A percentile compares a stretch with the other conserved stretches of the same genome.
phyloP scores from a whole-genome alignment of 23 red algal genomes.

The Cyanidiococcus yangmingshanensis region DNA sequence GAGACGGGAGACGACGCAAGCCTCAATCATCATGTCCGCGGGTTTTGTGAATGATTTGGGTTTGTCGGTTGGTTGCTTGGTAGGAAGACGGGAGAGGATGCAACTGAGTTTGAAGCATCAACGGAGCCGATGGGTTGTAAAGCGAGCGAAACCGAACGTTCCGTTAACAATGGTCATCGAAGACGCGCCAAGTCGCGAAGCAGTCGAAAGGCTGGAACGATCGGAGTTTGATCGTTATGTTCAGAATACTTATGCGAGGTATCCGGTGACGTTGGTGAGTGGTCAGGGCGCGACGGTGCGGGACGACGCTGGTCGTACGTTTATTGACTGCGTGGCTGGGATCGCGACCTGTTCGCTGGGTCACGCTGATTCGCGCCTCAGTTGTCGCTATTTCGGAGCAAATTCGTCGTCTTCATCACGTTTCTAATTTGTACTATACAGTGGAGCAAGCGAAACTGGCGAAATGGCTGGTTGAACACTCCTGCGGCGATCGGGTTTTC shows the following conservation, averaged over 20 bases:
- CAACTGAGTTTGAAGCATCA: no score
- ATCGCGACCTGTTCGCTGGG: conserved; percentile 93
- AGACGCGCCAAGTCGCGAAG: neutral
- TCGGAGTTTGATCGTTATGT: conserved; percentile 50
- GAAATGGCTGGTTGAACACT: conserved; percentile 63
- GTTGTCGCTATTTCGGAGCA: conserved; percentile 36
- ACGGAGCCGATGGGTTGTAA: no score
- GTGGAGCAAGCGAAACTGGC: conserved; percentile 67
- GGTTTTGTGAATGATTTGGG: no score
- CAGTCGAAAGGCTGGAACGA: neutral
- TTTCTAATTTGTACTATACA: conserved; percentile 87
- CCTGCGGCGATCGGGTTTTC: conserved; percentile 78
- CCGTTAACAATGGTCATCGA: no score
- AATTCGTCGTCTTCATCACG: conserved; percentile 55
- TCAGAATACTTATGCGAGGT: conserved; percentile 75
- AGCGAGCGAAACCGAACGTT: no score
- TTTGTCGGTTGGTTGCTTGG: no score
- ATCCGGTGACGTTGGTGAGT: conserved; percentile 42
- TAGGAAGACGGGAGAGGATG: no score
- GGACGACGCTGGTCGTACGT: conserved; percentile 45
- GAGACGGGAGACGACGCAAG: no score
- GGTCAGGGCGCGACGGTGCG: conserved; percentile 48
- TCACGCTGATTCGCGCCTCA: conserved; percentile 62
- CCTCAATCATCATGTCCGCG: no score
- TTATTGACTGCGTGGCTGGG: conserved; percentile 82